These are phyloP conservation scores for Acacia concinna DNA, from an alignment of 331 rosid genomes.

Conservation along the genomic window DNA sequence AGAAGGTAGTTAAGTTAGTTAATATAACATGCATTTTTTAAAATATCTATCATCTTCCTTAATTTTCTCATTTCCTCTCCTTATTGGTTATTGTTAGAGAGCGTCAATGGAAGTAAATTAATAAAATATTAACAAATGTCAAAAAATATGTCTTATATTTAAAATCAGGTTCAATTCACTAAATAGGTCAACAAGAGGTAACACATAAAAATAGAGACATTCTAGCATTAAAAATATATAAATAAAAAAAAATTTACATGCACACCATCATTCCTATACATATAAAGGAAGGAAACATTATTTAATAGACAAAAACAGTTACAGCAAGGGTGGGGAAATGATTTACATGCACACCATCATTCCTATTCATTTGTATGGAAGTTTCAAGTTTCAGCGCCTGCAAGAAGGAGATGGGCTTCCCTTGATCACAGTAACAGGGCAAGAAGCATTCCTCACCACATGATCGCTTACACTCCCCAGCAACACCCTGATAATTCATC, in stretches of 20 bases:
- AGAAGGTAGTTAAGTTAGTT: too few relatives aligned
- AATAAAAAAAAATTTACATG: not conserved
- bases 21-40: too few relatives aligned
- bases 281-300: not conserved
- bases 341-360: not conserved
- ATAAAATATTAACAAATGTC: too few relatives aligned
- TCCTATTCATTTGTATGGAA: not conserved
- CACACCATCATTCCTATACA: not conserved
- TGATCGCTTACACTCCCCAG: slow-evolving; percentile 78
- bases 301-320: not conserved
- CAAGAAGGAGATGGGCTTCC: slow-evolving; percentile 39
- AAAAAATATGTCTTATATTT: too few relatives aligned
- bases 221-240: not conserved
- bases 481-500: slow-evolving; percentile 52
- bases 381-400: slow-evolving; percentile 25
- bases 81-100: too few relatives aligned
- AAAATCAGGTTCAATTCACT: accelerated
- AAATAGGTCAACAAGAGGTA: too few relatives aligned
- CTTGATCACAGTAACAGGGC: slow-evolving; percentile 78
- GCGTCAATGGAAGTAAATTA: too few relatives aligned
- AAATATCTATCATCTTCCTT: too few relatives aligned
- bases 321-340: not conserved
- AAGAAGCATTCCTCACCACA: slow-evolving; percentile 66
- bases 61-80: too few relatives aligned
- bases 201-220: not conserved